Conservation (phyloP, 1,139 yeast species). For the Candida albicans region DNA sequence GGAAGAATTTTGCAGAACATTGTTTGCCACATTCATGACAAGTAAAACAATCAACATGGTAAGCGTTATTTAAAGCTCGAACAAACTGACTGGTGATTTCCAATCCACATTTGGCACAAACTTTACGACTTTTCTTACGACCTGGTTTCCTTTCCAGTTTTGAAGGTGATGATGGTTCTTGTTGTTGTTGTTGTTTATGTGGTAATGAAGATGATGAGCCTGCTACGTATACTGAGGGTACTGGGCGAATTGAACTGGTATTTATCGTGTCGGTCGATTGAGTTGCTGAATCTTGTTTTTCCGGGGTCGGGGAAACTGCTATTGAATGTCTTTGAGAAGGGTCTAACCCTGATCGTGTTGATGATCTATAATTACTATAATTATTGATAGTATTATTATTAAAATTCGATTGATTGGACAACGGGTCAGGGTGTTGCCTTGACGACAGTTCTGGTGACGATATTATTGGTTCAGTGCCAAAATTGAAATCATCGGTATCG, state of each 20-base stretch:
- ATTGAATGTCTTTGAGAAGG: conserved; percentile 19
- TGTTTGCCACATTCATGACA: conserved; percentile 80
- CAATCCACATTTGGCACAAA: conserved; percentile 63
- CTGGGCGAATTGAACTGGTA: background rate
- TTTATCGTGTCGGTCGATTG: background rate
- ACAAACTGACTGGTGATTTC: conserved; percentile 81
- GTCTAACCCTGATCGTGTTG: conserved; percentile 3
- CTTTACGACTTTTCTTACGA: conserved; percentile 32
- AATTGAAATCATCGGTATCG: conserved; percentile 13
- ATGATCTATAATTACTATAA: background rate
- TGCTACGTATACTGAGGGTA: conserved; percentile 1
- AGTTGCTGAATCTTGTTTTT: conserved; percentile 2
- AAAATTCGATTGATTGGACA: too few species aligned
- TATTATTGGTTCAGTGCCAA: background rate
- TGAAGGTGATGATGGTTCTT: conserved; percentile 1
- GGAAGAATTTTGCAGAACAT: conserved; percentile 74
- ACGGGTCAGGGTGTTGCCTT: too few species aligned
- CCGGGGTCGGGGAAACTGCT: conserved; percentile 18
- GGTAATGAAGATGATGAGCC: conserved; percentile 35
- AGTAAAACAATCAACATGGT: conserved; percentile 83
- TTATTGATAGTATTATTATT: too few species aligned
- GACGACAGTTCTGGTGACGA: background rate
- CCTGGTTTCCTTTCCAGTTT: conserved; percentile 2
- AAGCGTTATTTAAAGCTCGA: conserved; percentile 76
- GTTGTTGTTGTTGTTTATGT: background rate